Conservation (phyloP, 495 filamentous ascomycete species). For the Talaromyces wortmannii region DNA sequence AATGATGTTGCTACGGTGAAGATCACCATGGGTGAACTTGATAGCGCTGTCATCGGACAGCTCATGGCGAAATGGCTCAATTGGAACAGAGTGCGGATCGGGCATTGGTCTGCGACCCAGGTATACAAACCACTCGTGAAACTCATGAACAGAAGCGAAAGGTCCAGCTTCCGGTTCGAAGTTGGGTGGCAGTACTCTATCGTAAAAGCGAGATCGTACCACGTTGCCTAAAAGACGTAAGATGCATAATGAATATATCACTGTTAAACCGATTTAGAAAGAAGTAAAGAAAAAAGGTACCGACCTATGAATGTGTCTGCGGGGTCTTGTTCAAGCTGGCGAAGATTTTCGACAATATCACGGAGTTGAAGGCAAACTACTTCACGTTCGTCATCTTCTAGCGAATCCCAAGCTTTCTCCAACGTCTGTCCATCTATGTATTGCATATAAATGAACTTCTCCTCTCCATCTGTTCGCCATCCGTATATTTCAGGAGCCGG, state of each 20-base stretch:
- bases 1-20: slow-evolving; percentile 40
- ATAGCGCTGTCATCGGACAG: slow-evolving; percentile 23
- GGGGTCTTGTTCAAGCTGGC: slow-evolving; percentile 21
- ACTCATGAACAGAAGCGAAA: slow-evolving; percentile 15
- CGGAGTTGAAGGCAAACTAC: slow-evolving; percentile 19
- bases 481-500: slow-evolving; percentile 21
- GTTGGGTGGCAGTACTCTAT: slow-evolving; percentile 14
- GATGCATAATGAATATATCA: too few relatives aligned
- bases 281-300: slow-evolving; percentile 1
- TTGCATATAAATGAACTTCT: slow-evolving; percentile 19
- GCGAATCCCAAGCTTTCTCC: slow-evolving; percentile 14
- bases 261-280: too few relatives aligned
- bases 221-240: slow-evolving; percentile 10
- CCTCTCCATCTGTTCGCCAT: slow-evolving; percentile 15
- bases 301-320: slow-evolving; percentile 13
- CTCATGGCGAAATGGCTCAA: slow-evolving; percentile 21
- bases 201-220: slow-evolving; percentile 12
- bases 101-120: slow-evolving; percentile 16
- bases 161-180: slow-evolving; percentile 21
- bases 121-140: slow-evolving; percentile 22
- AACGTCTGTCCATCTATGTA: slow-evolving; percentile 17
- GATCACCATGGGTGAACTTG: slow-evolving; percentile 39
- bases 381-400: slow-evolving; percentile 13
- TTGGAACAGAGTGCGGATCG: slow-evolving; percentile 19
- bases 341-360: slow-evolving; percentile 14